Evolutionary conservation across 192 early-diverging fungal species (phyloP).

Genomic region (Coemansia sp.): DNA sequence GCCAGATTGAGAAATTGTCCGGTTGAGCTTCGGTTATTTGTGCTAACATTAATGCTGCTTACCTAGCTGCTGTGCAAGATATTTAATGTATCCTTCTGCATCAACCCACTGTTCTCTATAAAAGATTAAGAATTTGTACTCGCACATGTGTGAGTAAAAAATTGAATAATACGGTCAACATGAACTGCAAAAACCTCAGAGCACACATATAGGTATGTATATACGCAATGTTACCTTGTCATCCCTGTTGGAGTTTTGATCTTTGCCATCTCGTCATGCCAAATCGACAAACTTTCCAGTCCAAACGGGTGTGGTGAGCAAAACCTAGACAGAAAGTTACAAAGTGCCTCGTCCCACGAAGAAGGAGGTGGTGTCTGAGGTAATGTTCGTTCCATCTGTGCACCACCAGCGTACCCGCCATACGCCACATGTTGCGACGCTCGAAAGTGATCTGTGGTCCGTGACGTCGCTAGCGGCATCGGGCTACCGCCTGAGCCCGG

Average conservation of each 20-base stretch:
- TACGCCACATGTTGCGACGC: constrained; percentile 1
- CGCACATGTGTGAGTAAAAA: too few relatives aligned
- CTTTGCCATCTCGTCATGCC: constrained; percentile 46
- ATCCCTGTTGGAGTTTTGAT: constrained; percentile 12
- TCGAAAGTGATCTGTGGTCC: constrained; percentile 30
- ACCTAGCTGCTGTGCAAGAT: constrained; percentile 39
- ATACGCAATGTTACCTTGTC: constrained; percentile 12
- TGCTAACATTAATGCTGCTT: neutral
- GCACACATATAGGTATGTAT: too few relatives aligned
- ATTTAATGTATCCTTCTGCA: constrained; percentile 25
- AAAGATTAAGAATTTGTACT: neutral
- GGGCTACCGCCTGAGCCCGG: constrained; percentile 13
- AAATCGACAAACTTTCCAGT: constrained; percentile 37
- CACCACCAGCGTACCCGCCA: too few relatives aligned
- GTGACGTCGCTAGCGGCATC: constrained; percentile 28
- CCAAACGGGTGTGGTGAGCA: constrained; percentile 42
- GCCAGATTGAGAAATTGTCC: neutral
- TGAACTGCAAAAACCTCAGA: too few relatives aligned
- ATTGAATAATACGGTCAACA: too few relatives aligned
- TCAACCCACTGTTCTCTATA: constrained; percentile 39
- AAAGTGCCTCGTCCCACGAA: constrained; percentile 33
- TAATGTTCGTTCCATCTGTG: neutral
- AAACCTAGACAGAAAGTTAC: constrained; percentile 28
- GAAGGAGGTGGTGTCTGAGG: constrained; percentile 16
- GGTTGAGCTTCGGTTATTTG: too few relatives aligned